A percentile compares a stretch with the other conserved stretches of the same genome.
Evolutionary conservation across 2,329 filamentous ascomycete species (phyloP).

Genomic region (Colletotrichum sojae): DNA sequence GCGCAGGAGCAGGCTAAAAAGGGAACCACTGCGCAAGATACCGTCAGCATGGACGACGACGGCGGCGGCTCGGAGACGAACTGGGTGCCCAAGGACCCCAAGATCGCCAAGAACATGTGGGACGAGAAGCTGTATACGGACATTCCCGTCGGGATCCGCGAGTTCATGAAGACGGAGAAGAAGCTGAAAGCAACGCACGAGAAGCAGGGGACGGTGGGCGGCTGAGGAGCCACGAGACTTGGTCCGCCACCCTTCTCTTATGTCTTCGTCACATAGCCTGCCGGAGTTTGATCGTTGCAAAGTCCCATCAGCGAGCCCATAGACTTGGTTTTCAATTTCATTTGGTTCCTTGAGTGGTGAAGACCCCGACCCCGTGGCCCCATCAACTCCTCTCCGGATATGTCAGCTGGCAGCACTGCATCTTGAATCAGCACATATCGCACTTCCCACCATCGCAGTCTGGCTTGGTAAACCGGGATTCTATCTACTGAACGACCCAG

Average conservation of each 20-base stretch:
- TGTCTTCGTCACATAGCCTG: constrained; percentile 12
- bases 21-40: constrained; percentile 47
- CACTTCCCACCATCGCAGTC: too few relatives aligned
- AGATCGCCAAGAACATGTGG: constrained; percentile 67
- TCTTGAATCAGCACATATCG: too few relatives aligned
- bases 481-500: too few relatives aligned
- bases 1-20: constrained; percentile 44
- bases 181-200: constrained; percentile 82
- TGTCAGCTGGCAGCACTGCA: too few relatives aligned
- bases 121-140: constrained; percentile 80
- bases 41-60: constrained; percentile 82
- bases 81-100: constrained; percentile 66
- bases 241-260: neutral
- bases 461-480: too few relatives aligned
- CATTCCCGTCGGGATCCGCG: constrained; percentile 91
- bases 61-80: constrained; percentile 81
- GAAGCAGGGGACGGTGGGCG: constrained; percentile 65
- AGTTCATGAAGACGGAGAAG: constrained; percentile 99
- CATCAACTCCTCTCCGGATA: too few relatives aligned
- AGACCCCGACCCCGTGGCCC: too few relatives aligned
- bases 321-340: constrained; percentile 27
- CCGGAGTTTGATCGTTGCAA: constrained; percentile 18
- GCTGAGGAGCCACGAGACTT: constrained; percentile 47
- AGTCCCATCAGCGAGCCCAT: constrained; percentile 23
- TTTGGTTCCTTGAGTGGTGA: neutral